Percentiles rank a stretch among this genome's conserved stretches.
Evolutionary conservation across 2,329 filamentous ascomycete genomes (phyloP).

Genomic region (Colletotrichum sp.): DNA sequence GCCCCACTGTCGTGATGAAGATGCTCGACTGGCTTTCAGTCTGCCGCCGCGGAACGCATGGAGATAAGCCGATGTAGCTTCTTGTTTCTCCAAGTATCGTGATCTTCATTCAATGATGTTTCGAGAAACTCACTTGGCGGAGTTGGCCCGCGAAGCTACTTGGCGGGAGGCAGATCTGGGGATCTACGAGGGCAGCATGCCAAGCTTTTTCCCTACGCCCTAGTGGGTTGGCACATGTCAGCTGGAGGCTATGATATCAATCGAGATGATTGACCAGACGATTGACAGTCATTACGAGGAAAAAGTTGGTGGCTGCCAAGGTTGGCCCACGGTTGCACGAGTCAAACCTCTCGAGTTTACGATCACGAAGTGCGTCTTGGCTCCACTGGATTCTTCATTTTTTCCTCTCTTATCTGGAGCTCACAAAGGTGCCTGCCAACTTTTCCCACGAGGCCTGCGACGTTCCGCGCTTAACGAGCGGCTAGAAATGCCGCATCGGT

Average conservation of each 20-base stretch:
- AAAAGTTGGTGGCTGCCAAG: constrained; percentile 8
- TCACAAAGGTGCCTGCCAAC: not conserved
- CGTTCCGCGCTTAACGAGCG: not conserved
- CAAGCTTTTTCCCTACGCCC: not conserved
- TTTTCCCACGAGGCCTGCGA: not conserved
- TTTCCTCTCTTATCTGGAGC: not conserved
- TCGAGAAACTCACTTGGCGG: not conserved
- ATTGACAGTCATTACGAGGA: not conserved
- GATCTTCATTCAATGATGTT: not conserved
- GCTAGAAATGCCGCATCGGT: not conserved
- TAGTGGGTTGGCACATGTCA: not conserved
- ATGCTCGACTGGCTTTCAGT: not conserved
- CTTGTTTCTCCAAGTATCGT: not conserved
- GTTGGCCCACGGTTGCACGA: not conserved
- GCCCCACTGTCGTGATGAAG: not conserved
- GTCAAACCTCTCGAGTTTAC: constrained; percentile 10
- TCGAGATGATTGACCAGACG: not conserved
- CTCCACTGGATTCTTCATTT: not conserved
- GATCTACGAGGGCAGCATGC: not conserved
- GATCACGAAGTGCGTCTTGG: constrained; percentile 1
- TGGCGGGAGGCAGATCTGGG: not conserved
- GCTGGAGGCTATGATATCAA: not conserved
- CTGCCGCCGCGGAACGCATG: not conserved
- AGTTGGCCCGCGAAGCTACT: not conserved
- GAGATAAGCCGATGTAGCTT: not conserved